Evolutionary conservation across 768 basidiomycete genomes (phyloP), one percentile per base, ranked within the genome.

Genomic region (Dioszegia hungarica): DNA sequence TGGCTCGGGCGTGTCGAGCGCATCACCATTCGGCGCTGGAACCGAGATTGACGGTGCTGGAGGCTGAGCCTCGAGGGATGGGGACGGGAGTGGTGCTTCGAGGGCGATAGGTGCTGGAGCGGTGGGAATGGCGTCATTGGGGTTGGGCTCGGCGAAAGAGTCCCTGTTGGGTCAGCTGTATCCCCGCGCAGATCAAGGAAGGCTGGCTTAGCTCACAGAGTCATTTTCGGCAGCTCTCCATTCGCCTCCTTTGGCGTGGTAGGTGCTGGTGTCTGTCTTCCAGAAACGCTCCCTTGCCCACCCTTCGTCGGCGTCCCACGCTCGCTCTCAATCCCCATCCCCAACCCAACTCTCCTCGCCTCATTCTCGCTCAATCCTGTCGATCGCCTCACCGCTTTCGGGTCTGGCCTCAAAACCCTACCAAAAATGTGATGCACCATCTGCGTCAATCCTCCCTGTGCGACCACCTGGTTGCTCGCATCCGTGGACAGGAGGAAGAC

Each of bases 391-490:
- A 48, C 22, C 11, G 33, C 17, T 40, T 41, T 65, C 14, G 60
- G 47, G 54, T 60, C 66, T 1, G 75, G 66, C 38, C 66, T 29
- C 24, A 67, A 44, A 14, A 80, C 74, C 20, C 95, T 83, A 14
- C 87, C 82, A 74, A 99, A 98, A 55, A 98, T 85, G 68, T 97
- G 93, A 67, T 95, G 88, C 2, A 98, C 92, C 86, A 99, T 98
- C 75, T 99, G 95, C 0, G 91, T 92, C 17, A 99, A 82, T 17
- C 93, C 91, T 19, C 94, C 95, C 76, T 99, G 95, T 17, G 95
- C 95, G 34, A 99, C 94, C 80, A 89, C 93, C 78, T 98, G 95
- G 64, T 94, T 98, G 47, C 92, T 88, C 4, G 87, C 82, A 68
- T 94, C 90, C 20, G 82, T 81, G 66, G 90, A 92, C 57, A 98